Evolutionary conservation across 441 rosid genomes (phyloP), one percentile per base, ranked within the genome.

Genomic region (Erodium chrysanthum): DNA sequence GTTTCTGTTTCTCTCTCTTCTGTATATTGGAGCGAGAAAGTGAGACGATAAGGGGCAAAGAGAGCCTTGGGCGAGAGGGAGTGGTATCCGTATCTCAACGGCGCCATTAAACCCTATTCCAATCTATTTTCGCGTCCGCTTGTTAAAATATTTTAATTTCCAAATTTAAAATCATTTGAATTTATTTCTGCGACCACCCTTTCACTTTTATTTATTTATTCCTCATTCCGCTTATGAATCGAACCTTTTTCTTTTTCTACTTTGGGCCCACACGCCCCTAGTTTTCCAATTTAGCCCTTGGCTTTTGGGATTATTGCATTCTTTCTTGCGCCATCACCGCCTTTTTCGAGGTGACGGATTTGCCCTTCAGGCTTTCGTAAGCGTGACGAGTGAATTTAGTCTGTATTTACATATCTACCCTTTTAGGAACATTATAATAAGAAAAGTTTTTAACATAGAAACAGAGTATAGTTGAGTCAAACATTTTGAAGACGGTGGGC

Each of bases 81-180:
- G 58, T 50, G 71, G 66, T 72, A 64, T 69, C 73, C 83, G 90
- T 80, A 80, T 78, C 91, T 81, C 85, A 85, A 82, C 83, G 71
- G 71, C 72, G 69, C 70, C 62, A 75, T 79, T 75, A 67, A 86
- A 91, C 81, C 79, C 70, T 35, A 84, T 77, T 89, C 74, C 79
- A 88, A 68, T 83, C 31, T 71, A 65, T 66, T 75, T 80, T 91
- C 75, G 77, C 71, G 83, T 88, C 93, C 93, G 84, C 65, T 8
- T 7, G 67, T 76, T 31, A 31, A 31, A 31, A 31, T 73, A 68
- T 68, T 54, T 17, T 46, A 42, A 10, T 25, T 68, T 58, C 14
- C 48, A 3, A 61, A 66, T 74, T 50, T 29, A 18, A 17, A 44
- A 52, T 11, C 42, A 21, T 12, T 31, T 31, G 35, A 4, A 31